Conservation (phyloP, 306 rosid genomes). For the Ceratonia siliqua region DNA sequence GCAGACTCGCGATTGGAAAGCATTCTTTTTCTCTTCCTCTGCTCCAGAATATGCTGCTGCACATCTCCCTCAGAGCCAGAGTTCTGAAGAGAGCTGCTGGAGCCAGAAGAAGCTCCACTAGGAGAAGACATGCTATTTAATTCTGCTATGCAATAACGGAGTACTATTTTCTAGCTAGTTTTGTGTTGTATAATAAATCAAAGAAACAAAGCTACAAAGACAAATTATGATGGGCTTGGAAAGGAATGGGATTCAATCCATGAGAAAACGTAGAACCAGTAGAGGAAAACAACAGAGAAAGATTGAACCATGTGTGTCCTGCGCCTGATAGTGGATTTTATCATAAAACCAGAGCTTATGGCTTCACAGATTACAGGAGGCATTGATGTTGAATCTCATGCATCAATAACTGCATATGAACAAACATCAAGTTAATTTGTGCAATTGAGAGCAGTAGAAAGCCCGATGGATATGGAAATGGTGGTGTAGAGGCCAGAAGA, state of each 20-base stretch:
- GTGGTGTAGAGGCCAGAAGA: neutral
- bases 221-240: neutral
- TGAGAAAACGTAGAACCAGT: conserved; percentile 88
- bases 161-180: conserved; percentile 1
- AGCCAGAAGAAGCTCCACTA: conserved; percentile 59
- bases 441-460: neutral
- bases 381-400: conserved; percentile 42
- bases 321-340: conserved; percentile 71
- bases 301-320: conserved; percentile 83
- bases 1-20: conserved; percentile 83
- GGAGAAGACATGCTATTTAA: conserved; percentile 36
- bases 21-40: conserved; percentile 88
- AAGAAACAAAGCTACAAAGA: neutral
- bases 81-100: conserved; percentile 40
- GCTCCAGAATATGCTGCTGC: conserved; percentile 51
- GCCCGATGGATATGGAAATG: conserved; percentile 3
- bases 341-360: conserved; percentile 62
- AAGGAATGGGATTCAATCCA: conserved; percentile 33
- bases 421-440: conserved; percentile 21
- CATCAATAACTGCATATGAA: conserved; percentile 38
- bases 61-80: conserved; percentile 60
- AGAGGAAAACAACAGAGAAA: conserved; percentile 91
- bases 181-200: neutral
- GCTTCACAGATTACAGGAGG: conserved; percentile 69
- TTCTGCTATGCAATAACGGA: neutral